phyloP scores from a whole-genome alignment of 2,329 filamentous ascomycete species.

The Nannizzia gypsea region DNA sequence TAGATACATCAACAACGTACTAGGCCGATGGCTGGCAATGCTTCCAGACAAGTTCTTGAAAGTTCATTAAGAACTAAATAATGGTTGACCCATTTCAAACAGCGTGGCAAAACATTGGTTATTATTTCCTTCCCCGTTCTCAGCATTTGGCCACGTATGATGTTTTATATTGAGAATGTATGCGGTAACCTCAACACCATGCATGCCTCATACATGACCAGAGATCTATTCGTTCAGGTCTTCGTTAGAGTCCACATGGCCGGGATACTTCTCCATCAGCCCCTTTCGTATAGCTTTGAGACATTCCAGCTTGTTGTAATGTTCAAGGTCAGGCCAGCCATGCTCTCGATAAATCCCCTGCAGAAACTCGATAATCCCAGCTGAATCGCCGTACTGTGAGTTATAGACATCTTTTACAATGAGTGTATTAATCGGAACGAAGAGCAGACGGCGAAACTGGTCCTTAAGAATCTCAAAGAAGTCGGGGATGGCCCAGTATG shows the following conservation, averaged over 20 bases:
- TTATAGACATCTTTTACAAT: conserved; percentile 14
- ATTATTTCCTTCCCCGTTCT: too few species aligned
- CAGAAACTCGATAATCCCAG: conserved; percentile 6
- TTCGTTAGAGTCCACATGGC: conserved; percentile 17
- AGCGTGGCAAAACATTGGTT: too few species aligned
- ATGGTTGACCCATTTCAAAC: too few species aligned
- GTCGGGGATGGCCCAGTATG: conserved; percentile 17
- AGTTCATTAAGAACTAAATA: too few species aligned
- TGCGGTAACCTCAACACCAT: not conserved
- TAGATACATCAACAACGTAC: too few species aligned
- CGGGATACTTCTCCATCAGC: conserved; percentile 14
- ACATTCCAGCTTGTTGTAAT: conserved; percentile 24
- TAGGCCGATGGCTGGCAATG: too few species aligned
- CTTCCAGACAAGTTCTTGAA: too few species aligned
- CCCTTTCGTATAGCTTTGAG: conserved; percentile 15
- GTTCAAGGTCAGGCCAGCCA: conserved; percentile 23
- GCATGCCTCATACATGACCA: not conserved
- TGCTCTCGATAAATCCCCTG: conserved; percentile 23
- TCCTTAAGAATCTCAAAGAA: conserved; percentile 22
- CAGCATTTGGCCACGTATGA: not conserved
- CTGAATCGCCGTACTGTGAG: conserved; percentile 6
- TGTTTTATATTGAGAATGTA: not conserved
- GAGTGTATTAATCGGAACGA: conserved; percentile 14
- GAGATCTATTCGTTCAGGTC: not conserved
- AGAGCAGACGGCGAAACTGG: conserved; percentile 16